phyloP scores from a whole-genome alignment of 148 eudicot species.

The Cornus suecica region DNA sequence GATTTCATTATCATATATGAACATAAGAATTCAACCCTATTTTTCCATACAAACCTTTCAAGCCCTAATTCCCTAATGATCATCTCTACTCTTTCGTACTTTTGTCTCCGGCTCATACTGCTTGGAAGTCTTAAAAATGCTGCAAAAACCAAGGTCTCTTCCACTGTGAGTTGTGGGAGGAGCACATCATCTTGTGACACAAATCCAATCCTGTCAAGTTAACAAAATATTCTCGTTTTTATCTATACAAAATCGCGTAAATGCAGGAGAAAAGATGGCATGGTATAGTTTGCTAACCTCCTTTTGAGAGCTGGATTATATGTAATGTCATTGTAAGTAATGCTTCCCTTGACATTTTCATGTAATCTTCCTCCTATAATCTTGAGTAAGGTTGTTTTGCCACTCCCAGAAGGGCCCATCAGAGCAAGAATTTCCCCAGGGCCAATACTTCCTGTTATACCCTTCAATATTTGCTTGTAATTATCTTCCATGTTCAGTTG shows the following conservation, averaged over 20 bases:
- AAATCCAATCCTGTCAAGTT: conserved; percentile 72
- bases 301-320: conserved; percentile 84
- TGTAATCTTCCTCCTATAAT: conserved; percentile 77
- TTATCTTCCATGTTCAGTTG: conserved; percentile 50
- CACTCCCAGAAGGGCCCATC: conserved; percentile 99
- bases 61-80: conserved; percentile 85
- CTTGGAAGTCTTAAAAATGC: conserved; percentile 89
- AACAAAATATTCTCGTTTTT: no score
- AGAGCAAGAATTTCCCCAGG: conserved; percentile 87
- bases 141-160: conserved; percentile 86
- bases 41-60: conserved; percentile 55
- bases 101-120: conserved; percentile 67
- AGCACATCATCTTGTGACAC: conserved; percentile 97
- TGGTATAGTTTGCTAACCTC: conserved; percentile 36
- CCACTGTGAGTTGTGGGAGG: conserved; percentile 82
- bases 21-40: background rate
- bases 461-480: conserved; percentile 77
- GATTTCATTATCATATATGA: background rate
- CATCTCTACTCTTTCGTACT: conserved; percentile 78
- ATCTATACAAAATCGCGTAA: no score
- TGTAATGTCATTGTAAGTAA: conserved; percentile 76
- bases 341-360: conserved; percentile 64
- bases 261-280: background rate
- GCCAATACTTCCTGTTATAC: conserved; percentile 89
- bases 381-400: conserved; percentile 85